phyloP scores from a whole-genome alignment of 2,329 filamentous ascomycete genomes.

The Neonectria sp. region DNA sequence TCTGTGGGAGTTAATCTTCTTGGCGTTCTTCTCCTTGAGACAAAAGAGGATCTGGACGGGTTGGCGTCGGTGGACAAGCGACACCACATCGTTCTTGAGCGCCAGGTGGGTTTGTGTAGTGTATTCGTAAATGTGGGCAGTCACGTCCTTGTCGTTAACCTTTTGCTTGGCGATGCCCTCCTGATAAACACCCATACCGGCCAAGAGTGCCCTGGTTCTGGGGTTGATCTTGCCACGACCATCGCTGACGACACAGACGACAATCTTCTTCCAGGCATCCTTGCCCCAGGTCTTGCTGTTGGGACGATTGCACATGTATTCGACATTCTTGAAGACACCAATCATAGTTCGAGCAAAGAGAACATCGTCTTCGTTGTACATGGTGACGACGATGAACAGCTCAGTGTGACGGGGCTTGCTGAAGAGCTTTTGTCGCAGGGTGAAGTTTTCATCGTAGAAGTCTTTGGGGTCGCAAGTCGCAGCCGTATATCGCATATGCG shows the following conservation, averaged over 20 bases:
- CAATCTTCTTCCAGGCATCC: constrained; percentile 99
- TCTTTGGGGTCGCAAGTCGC: constrained; percentile 93
- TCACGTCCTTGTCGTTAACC: constrained; percentile 96
- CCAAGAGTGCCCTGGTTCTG: constrained; percentile 88
- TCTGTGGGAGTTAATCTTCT: constrained; percentile 99
- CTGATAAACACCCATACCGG: constrained; percentile 96
- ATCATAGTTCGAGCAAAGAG: constrained; percentile 96
- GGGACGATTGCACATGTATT: constrained; percentile 95
- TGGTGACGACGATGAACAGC: constrained; percentile 95
- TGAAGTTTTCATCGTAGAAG: constrained; percentile 92
- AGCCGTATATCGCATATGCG: constrained; percentile 93
- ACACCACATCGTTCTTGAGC: constrained; percentile 91
- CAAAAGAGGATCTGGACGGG: constrained; percentile 98
- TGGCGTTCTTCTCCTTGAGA: constrained; percentile 99
- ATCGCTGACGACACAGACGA: constrained; percentile 97
- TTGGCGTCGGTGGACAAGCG: constrained; percentile 86
- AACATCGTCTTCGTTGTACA: constrained; percentile 99
- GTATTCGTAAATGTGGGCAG: constrained; percentile 97
- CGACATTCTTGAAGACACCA: constrained; percentile 98
- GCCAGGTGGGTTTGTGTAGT: constrained; percentile 89
- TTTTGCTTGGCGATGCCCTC: constrained; percentile 99
- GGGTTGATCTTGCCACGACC: constrained; percentile 98
- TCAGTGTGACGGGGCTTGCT: constrained; percentile 94
- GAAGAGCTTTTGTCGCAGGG: constrained; percentile 90
- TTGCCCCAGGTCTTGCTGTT: constrained; percentile 99